These are phyloP conservation scores for Ceratocystis alfenasii DNA, from an alignment of 2,329 filamentous ascomycete genomes.

Conservation along the genomic window DNA sequence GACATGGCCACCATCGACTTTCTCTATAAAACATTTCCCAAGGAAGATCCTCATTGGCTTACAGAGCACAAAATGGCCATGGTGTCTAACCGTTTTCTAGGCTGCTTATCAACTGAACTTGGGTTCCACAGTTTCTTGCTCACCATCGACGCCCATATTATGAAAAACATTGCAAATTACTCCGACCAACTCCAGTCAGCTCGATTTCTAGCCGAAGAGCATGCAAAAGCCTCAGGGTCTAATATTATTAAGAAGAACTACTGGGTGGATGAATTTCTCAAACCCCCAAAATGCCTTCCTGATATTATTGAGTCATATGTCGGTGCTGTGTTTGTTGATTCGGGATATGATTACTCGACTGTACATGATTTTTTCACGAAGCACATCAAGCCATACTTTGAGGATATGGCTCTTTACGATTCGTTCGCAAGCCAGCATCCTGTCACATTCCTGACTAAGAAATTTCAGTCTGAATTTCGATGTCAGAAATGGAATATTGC, in stretches of 20 bases:
- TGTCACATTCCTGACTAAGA: constrained; percentile 56
- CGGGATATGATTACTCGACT: constrained; percentile 59
- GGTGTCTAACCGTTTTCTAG: constrained; percentile 91
- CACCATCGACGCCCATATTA: constrained; percentile 35
- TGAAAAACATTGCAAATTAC: constrained; percentile 16
- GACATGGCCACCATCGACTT: constrained; percentile 78
- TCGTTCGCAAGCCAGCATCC: constrained; percentile 78
- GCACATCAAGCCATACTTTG: constrained; percentile 66
- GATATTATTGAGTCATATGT: constrained; percentile 84
- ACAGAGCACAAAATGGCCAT: constrained; percentile 99
- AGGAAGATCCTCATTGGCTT: constrained; percentile 85
- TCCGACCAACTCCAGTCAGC: constrained; percentile 29
- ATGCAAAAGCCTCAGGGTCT: constrained; percentile 29
- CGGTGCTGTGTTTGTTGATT: constrained; percentile 85
- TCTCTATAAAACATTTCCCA: constrained; percentile 63
- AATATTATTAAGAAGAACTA: constrained; percentile 47
- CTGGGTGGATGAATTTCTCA: constrained; percentile 48
- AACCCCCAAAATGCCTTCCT: constrained; percentile 62
- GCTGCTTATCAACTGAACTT: constrained; percentile 65
- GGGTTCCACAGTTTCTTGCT: constrained; percentile 65
- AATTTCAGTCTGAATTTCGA: constrained; percentile 51
- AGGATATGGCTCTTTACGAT: constrained; percentile 79
- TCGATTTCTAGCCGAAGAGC: constrained; percentile 26
- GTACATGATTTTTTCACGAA: constrained; percentile 67
- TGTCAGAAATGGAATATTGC: constrained; percentile 51